Evolutionary conservation across 2,329 filamentous ascomycete genomes (phyloP).

Genomic region (Alternaria burnsii): DNA sequence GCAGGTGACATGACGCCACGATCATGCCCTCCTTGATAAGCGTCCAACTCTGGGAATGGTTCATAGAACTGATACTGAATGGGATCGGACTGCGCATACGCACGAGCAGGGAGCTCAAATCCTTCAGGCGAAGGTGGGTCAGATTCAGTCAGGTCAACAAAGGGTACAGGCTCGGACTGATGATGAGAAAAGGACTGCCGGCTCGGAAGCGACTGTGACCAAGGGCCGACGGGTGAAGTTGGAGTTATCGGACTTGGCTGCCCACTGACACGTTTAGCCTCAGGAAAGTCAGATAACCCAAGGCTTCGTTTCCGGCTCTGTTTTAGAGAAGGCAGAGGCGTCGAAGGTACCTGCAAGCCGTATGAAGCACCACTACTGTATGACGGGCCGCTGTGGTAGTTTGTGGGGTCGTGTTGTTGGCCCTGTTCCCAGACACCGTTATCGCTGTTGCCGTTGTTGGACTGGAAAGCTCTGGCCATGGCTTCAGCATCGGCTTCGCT

Average conservation of each 20-base stretch:
- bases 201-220: conserved; percentile 13
- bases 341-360: conserved; percentile 6
- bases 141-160: conserved; percentile 36
- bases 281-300: conserved; percentile 26
- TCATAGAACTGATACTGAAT: conserved; percentile 3
- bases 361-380: background rate
- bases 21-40: conserved; percentile 7
- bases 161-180: background rate
- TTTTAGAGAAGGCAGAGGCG: conserved; percentile 7
- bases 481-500: background rate
- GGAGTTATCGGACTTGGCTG: conserved; percentile 35
- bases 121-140: conserved; percentile 24
- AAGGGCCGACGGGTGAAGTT: conserved; percentile 24
- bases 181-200: conserved; percentile 1
- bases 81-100: conserved; percentile 1
- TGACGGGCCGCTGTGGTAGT: background rate
- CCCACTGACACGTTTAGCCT: conserved; percentile 37
- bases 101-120: background rate
- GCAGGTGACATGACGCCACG: conserved; percentile 13
- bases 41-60: conserved; percentile 18
- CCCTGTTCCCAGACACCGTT: background rate
- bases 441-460: background rate
- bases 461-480: background rate
- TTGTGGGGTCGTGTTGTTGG: background rate
- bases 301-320: conserved; percentile 38